Evolutionary conservation across 768 basidiomycete species (phyloP).

Genomic region (Lentinula sp.): DNA sequence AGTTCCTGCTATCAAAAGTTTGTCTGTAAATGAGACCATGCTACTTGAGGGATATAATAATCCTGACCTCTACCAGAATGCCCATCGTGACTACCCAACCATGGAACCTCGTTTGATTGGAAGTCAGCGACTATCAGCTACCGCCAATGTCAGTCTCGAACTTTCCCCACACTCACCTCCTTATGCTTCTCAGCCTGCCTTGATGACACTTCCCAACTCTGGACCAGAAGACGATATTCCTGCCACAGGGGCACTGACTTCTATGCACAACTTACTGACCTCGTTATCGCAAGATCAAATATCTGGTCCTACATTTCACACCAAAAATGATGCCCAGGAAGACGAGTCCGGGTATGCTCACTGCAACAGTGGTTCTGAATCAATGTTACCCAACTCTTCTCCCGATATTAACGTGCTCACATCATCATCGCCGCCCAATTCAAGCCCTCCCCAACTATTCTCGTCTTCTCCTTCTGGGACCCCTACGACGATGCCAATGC

Average conservation of each 20-base stretch:
- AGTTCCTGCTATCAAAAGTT: background rate
- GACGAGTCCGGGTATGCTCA: background rate
- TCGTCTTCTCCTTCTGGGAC: constrained; percentile 34
- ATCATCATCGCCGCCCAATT: constrained; percentile 27
- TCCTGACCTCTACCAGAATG: background rate
- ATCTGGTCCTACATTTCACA: background rate
- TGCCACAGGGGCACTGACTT: background rate
- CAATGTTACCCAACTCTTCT: background rate
- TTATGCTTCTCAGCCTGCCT: background rate
- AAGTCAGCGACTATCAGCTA: background rate
- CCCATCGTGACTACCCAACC: background rate
- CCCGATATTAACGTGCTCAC: background rate
- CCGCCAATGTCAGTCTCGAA: background rate
- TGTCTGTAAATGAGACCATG: background rate
- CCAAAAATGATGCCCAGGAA: background rate
- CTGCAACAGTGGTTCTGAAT: background rate
- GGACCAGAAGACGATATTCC: background rate
- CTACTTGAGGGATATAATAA: background rate
- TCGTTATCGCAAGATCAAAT: background rate
- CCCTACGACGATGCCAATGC: constrained; percentile 21
- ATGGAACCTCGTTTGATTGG: background rate
- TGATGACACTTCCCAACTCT: background rate
- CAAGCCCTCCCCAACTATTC: constrained; percentile 40
- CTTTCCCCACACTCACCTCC: background rate
- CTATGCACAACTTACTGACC: background rate